Evolutionary conservation across 192 early-diverging fungal species (phyloP), one percentile per base, ranked within the genome.

Genomic region (Pilaira anomala): DNA sequence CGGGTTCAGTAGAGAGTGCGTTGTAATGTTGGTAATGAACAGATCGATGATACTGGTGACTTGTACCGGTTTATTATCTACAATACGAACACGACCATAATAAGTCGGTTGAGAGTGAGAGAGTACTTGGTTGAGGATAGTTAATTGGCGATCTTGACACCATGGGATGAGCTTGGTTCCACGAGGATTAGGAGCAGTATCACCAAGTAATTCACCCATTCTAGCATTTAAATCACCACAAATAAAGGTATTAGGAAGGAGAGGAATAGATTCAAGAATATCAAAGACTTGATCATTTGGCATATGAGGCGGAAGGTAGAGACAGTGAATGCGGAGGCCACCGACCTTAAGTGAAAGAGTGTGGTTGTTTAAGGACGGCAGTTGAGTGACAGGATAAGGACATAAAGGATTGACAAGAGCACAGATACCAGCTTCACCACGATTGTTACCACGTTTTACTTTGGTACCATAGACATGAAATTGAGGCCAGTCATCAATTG

Each of bases 201-300:
- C 65, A 16, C 65, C 54, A 48, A 41, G 41, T 18, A 58, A 2
- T 3, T 2, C 19, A 11, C 29, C 42, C 1, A 57, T 16, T 1
- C 51, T 40, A 36, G 65, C 51, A 36, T 67, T 67, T 3, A 67
- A 45, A 36, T 67, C 40, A 14, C 65, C 65, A 41, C 54, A 59
- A 22, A 67, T 25, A 8, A 67, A 58, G 40, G 65, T 58, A 40
- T 45, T 30, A 14, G 36, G 18, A 24, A 36, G 13, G 12, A 56
- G 16, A 49, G 65, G 65, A 29, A 66, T 44, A 28, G 64, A 55
- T 14, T 39, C 18, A 4, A 66, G 64, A 29, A 54, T 22, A 16
- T 3, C 1, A 13, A 64, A 13, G 2, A 28, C 41, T 36, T 28
- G 30, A 9, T 26, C 24, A 14, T 11, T 6, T 1, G 64, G 41